These are phyloP conservation scores for Boletus sp. DNA, from an alignment of 1,284 basidiomycete species.

Conservation along the genomic window DNA sequence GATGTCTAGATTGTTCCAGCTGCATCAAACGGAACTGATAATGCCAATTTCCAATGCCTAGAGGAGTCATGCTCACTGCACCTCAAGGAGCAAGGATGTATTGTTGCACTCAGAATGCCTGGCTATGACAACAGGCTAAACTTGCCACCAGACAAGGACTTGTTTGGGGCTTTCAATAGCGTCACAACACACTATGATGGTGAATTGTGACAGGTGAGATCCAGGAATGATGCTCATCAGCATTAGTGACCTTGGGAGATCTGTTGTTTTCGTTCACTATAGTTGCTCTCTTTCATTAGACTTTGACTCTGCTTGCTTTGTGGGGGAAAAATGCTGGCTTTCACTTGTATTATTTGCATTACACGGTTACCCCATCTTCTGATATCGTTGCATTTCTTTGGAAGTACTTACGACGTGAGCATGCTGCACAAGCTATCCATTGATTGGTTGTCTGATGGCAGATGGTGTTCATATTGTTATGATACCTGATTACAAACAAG, in stretches of 20 bases:
- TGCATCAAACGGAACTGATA: constrained; percentile 79
- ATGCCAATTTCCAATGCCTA: constrained; percentile 88
- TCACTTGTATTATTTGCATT: constrained; percentile 38
- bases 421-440: constrained; percentile 17
- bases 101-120: constrained; percentile 31
- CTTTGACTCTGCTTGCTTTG: constrained; percentile 22
- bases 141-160: constrained; percentile 43
- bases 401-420: constrained; percentile 24
- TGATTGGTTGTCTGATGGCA: constrained; percentile 23
- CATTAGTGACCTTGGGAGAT: not conserved
- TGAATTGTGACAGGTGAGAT: constrained; percentile 42
- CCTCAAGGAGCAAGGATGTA: constrained; percentile 64
- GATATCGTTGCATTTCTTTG: constrained; percentile 21
- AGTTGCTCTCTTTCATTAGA: constrained; percentile 22
- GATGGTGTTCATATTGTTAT: constrained; percentile 29
- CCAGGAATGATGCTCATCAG: not conserved
- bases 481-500: constrained; percentile 30
- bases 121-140: constrained; percentile 52
- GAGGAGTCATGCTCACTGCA: constrained; percentile 90
- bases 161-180: constrained; percentile 83
- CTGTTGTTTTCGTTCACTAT: constrained; percentile 16
- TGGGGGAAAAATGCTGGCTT: constrained; percentile 17
- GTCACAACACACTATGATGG: constrained; percentile 86
- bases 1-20: constrained; percentile 75
- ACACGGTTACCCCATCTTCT: constrained; percentile 26